Evolutionary conservation across 176 grass and related monocot species (phyloP), one percentile per base, ranked within the genome.

Genomic region (maize (Zea mays)): DNA sequence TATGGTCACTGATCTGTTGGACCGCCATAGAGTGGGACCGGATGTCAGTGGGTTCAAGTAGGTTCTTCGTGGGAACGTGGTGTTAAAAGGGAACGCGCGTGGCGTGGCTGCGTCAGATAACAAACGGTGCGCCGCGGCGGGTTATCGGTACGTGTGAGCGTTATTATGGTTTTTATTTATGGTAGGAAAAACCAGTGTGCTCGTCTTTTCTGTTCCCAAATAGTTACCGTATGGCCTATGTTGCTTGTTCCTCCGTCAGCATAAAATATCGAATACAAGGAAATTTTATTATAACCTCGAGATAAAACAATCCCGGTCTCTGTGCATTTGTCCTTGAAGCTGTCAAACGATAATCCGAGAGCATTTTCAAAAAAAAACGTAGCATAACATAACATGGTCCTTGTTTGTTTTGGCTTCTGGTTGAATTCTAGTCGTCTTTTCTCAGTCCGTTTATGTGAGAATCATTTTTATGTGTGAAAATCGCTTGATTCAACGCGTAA

Each of bases 1-100:
- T 10, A 0, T 2, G 0, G 0, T 55, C 3, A 2, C 36, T 67
- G 62, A 15, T 0, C 0, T 0, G 17, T 78, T 7, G 76, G 62
- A 0, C 10, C 1, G 9, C 0, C 0, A 0, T 9, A 0, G 1
- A 6, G 4, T 55, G n/a, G 62, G 76, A 7, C 4, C 46, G 0
- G 0, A 0, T 15, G 11, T 3, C 46, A 78, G 76, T 33, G 42
- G 0, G 0, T 0, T 1, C 7, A 4, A 19, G 4, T 33, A 13
- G 46, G 19, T 1, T 8, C 11, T 2, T 4, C 0, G 10, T 33
- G 19, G 44, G 44, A 10, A 49, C 47, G 7, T 20, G 1, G 10
- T 10, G 44, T 37, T 11, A 33, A 27, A 8, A 7, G 67, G 44
- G 2, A 14, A 19, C 27, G 27, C 15, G 42, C 14, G 59, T 10